phyloP scores from a whole-genome alignment of 2,329 filamentous ascomycete species.

The Cytospora piceae region DNA sequence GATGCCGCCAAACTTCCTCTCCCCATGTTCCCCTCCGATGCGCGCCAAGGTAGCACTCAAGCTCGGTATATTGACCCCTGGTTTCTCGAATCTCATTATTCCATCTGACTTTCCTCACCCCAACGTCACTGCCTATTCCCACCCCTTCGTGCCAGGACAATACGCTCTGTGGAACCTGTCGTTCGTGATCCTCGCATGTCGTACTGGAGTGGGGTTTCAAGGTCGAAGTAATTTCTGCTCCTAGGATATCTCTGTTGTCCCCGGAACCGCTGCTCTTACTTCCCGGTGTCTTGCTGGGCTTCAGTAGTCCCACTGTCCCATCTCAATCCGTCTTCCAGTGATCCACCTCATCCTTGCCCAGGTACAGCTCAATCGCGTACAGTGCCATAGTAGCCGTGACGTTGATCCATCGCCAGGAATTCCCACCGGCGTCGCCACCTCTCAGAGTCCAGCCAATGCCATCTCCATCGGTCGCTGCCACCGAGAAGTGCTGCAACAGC shows the following conservation, averaged over 20 bases:
- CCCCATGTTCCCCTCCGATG: not conserved
- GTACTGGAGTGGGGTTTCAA: not conserved
- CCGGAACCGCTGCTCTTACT: not conserved
- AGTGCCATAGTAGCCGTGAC: conserved; percentile 85
- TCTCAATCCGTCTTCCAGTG: conserved; percentile 94
- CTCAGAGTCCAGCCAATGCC: conserved; percentile 79
- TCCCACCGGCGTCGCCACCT: conserved; percentile 80
- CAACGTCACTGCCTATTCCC: not conserved
- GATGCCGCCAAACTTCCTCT: not conserved
- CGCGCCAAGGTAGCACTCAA: not conserved
- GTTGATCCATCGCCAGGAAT: conserved; percentile 93
- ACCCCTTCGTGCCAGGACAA: not conserved
- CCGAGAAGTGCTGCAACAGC: conserved; percentile 90
- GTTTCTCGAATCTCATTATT: not conserved
- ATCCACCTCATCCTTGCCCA: conserved; percentile 82
- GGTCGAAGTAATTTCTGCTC: not conserved
- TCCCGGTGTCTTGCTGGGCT: not conserved
- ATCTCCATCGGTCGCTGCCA: conserved; percentile 59
- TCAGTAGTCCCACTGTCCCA: not conserved
- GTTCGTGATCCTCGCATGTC: not conserved
- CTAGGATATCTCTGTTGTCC: not conserved
- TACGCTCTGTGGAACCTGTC: not conserved
- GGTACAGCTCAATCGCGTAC: conserved; percentile 87
- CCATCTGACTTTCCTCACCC: not conserved
- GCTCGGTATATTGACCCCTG: not conserved